Base-by-base conservation (phyloP, 192 early-diverging fungal genomes). In the Podila minutissima region DNA sequence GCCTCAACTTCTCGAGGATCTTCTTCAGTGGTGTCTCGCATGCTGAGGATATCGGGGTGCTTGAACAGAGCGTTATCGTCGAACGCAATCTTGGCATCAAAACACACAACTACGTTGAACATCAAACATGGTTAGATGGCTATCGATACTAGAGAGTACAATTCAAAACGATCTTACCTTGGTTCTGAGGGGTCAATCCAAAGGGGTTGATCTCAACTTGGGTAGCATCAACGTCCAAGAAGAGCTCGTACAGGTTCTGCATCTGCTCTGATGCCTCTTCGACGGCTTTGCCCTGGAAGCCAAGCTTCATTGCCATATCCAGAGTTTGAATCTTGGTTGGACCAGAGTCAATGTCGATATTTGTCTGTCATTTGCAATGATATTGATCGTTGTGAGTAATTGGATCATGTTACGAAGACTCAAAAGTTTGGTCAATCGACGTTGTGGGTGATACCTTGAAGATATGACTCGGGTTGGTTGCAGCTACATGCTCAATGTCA, bases 141-240 rank as follows among this genome's bases (percentile, higher is more conserved):
- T 38, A 19, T 20, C 10, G 11, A 37, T 3, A 48, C 0, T 68
- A 17, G 19, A 35, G 2, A 26, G 20, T 7, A 38, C 33, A 12
- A 41, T 13, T 41, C 38, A 41, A 41, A 13, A 41, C 1, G 11
- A 13, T 3, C 38, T 15, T 66, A 77, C 75, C 68, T 62, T 62
- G 49, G 46, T 81, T 72, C 28, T 81, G 70, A 20, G 76, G 69
- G 1, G 76, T 81, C 48, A 81, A 32, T 1, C 70, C 76, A 59
- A 81, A 81, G 13, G 76, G 76, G 53, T 81, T 81, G 24, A 81
- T 72, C 33, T 81, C 76, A 17, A 81, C 66, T 38, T 81, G 70
- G 0, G 55, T 59, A 5, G 76, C 76, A 31, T 81, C 76, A 4
- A 81, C 76, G n/a, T 72, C 55, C 49, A 72, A 19, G 28, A 81